Conservation (phyloP, 1,284 basidiomycete genomes). For the Cystobasidiaceae sp. region DNA sequence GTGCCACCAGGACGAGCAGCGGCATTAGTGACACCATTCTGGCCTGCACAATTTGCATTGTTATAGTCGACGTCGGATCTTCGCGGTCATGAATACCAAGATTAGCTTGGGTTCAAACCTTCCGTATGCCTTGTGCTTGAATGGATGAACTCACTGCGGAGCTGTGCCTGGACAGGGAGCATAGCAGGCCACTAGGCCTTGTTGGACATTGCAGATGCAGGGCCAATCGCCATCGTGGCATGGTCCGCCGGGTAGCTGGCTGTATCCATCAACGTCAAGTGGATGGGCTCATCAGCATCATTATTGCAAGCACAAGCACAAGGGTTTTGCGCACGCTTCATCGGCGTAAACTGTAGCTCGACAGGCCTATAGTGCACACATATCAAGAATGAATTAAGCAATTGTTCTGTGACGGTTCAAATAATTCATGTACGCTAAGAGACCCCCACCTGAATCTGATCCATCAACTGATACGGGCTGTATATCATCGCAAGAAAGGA, state of each 20-base stretch:
- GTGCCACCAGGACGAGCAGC: slow-evolving; percentile 6
- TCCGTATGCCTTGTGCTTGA: not conserved
- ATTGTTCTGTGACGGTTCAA: no score
- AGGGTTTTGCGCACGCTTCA: slow-evolving; percentile 14
- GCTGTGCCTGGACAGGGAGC: slow-evolving; percentile 19
- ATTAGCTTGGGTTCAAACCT: not conserved
- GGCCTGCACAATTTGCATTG: slow-evolving; percentile 24
- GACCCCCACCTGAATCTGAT: slow-evolving; percentile 28
- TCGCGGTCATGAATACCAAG: not conserved
- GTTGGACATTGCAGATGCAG: slow-evolving; percentile 28
- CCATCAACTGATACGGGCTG: not conserved
- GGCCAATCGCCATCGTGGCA: slow-evolving; percentile 11
- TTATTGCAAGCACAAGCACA: not conserved
- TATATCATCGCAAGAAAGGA: no score
- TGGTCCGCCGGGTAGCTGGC: slow-evolving; percentile 19
- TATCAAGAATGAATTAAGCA: no score
- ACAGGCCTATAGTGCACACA: not conserved
- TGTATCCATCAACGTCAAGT: not conserved
- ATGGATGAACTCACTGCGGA: slow-evolving; percentile 5
- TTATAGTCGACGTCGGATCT: slow-evolving; percentile 25
- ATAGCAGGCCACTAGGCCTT: slow-evolving; percentile 25
- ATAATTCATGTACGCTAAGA: no score
- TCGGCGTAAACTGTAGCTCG: slow-evolving; percentile 13
- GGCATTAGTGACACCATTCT: slow-evolving; percentile 20
- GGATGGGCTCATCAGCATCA: not conserved